A percentile compares a stretch with the other conserved stretches of the same genome.
phyloP scores from a whole-genome alignment of 208 protist species.

The Acanthamoeba lenticulata region DNA sequence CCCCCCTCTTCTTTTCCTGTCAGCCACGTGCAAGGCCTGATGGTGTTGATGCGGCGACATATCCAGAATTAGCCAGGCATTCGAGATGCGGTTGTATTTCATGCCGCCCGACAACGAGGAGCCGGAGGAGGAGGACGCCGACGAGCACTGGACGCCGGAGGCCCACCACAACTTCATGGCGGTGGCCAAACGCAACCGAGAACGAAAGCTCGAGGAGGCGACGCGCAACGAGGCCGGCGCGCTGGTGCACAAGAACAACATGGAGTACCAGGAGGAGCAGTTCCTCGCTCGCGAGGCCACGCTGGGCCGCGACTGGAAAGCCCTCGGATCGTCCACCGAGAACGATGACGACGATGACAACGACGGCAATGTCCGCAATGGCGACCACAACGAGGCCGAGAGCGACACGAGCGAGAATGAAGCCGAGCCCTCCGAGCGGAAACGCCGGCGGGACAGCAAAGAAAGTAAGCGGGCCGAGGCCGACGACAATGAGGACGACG shows the following conservation, averaged over 20 bases:
- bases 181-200: background rate
- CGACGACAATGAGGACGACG: too few species aligned
- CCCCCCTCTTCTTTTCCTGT: too few species aligned
- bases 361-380: too few species aligned
- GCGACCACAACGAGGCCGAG: too few species aligned
- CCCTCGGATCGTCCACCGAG: background rate
- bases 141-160: background rate
- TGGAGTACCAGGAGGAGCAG: background rate
- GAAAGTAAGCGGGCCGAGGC: too few species aligned
- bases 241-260: background rate
- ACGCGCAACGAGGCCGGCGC: background rate
- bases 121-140: background rate
- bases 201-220: background rate
- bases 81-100: constrained; percentile 42
- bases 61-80: background rate
- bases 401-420: too few species aligned
- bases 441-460: too few species aligned
- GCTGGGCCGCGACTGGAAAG: background rate
- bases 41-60: too few species aligned
- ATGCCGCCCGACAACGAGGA: background rate
- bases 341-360: background rate
- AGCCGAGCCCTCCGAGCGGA: too few species aligned
- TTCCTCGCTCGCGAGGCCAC: background rate
- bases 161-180: background rate
- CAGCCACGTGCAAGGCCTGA: too few species aligned